These are phyloP conservation scores for Cystobasidium sp. DNA, from an alignment of 1,284 basidiomycete species.

Conservation along the genomic window DNA sequence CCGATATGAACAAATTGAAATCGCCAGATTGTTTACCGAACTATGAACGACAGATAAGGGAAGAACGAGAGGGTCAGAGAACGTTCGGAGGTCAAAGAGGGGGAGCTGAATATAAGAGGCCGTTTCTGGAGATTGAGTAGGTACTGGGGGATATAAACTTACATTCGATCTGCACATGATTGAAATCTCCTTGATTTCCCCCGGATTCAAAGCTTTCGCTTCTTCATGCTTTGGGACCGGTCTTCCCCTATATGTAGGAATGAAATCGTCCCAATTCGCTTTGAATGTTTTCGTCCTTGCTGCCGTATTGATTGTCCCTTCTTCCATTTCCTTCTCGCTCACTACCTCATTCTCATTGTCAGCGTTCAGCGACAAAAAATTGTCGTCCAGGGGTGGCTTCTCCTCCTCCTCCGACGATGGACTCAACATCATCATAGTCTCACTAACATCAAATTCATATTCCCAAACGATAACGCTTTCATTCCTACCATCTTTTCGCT, in stretches of 20 bases:
- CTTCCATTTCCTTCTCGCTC: not conserved
- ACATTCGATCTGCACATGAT: constrained; percentile 44
- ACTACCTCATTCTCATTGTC: not conserved
- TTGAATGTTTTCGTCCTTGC: constrained; percentile 44
- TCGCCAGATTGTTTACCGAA: constrained; percentile 44
- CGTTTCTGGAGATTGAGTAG: too few species aligned
- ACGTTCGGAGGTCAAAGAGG: not conserved
- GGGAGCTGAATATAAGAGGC: too few species aligned
- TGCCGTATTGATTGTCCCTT: not conserved
- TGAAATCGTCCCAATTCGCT: constrained; percentile 58
- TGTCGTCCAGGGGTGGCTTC: too few species aligned
- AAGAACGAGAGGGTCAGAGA: not conserved
- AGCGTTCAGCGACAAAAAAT: not conserved
- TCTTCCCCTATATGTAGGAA: constrained; percentile 59
- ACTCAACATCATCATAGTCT: constrained; percentile 9
- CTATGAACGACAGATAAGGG: not conserved
- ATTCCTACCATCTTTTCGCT: constrained; percentile 56
- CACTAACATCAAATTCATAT: constrained; percentile 53
- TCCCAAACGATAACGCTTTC: constrained; percentile 60
- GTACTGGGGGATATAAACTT: not conserved
- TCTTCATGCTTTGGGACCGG: constrained; percentile 54
- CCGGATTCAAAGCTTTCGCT: constrained; percentile 54
- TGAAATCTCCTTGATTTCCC: constrained; percentile 39
- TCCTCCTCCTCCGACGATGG: not conserved
- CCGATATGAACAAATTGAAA: constrained; percentile 34